Base-by-base conservation (phyloP, 75 land plant species). In the Adiantum capillusveneris region DNA sequence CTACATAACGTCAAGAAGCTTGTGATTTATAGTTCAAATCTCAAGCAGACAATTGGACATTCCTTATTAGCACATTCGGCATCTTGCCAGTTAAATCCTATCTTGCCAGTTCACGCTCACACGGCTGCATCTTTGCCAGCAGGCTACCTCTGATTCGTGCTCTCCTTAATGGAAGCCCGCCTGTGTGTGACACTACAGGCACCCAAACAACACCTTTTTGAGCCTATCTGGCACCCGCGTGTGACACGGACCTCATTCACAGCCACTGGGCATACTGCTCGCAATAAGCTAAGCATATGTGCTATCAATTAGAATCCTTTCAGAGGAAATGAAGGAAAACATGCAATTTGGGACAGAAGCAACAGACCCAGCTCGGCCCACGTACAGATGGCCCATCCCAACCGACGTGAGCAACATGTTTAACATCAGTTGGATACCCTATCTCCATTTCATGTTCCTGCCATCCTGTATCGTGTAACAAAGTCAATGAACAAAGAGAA, bases 401-500 rank as follows among this genome's bases (percentile, higher is more conserved):
- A 1, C 92, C 92, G 57, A 87, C 74, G 54, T 87, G 92, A 11
- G 87, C 82, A 41, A 87, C 79, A 59, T 87, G 92, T 58, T 79
- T 83, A 16, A 87, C 92, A 72, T 87, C 87, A 22, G 92, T 87
- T 28, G 92, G 92, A 53, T 81, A 77, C 29, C 92, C 92, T 43
- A 87, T 87, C 60, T 87, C 81, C 78, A 87, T 82, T 62, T 84
- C 92, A 26, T 79, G 72, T 51, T 82, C 83, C 65, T 81, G 77
- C 36, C 65, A 69, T 43, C 70, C 83, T 77, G 62, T 6, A 18
- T n/a, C 37, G 9, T 34, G 37, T 9, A 3, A 34, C 7, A 34
- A 34, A 34, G 37, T 6, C 13, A 39, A 13, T 13, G 13, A 39
- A 39, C 42, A 7, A 39, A 39, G 7, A 39, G 7, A 39, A 9